Base-by-base conservation (phyloP, 2,329 filamentous ascomycete species). In the Fusarium piperis region DNA sequence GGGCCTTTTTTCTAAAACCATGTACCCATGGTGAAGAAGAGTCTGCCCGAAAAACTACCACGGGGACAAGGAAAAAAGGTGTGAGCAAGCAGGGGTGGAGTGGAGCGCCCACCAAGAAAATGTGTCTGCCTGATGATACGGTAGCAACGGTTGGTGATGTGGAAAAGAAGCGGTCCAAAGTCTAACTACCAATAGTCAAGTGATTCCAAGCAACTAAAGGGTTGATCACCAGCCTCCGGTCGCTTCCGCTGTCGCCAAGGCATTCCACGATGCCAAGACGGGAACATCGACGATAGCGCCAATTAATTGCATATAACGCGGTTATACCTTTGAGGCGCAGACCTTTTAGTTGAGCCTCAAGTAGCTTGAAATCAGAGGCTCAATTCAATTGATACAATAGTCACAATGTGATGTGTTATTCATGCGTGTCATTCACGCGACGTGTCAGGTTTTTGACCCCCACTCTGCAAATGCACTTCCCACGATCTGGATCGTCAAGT, bases 301-400 rank as follows among this genome's bases (percentile, higher is more conserved):
- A 51, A 51, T 51, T 51, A 32, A 51, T 51, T 51, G 46, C 46
- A 51, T 30, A 51, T 51, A 51, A 48, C 26, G n/a, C 46, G 46
- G 46, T 11, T 51, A 13, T 32, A 30, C 26, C 26, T 28, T 16
- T 2, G 23, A 28, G 44, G 44, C 44, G 23, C 23, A 28, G 6
- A n/a, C 41, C 20, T 10, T 7, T 28, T 48, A 7, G 6, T 48
- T 46, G 23, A 28, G 41, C 23, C 20, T 46, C 23, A 28, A 13
- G 1, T 16, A n/a, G 0, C 15, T 4, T 48, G 10, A 28, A n/a
- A n/a, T n/a, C 28, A 28, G n/a, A 2, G 0, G 1, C 13, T 26
- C 9, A 11, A 46, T 11, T 26, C 1, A 30, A n/a, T 12, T 2
- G 4, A 48, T n/a, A n/a, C 3, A 48, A 6, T 3, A 46, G 23